These are phyloP conservation scores for Auriculariales sp. DNA, from an alignment of 768 basidiomycete genomes.

Conservation along the genomic window DNA sequence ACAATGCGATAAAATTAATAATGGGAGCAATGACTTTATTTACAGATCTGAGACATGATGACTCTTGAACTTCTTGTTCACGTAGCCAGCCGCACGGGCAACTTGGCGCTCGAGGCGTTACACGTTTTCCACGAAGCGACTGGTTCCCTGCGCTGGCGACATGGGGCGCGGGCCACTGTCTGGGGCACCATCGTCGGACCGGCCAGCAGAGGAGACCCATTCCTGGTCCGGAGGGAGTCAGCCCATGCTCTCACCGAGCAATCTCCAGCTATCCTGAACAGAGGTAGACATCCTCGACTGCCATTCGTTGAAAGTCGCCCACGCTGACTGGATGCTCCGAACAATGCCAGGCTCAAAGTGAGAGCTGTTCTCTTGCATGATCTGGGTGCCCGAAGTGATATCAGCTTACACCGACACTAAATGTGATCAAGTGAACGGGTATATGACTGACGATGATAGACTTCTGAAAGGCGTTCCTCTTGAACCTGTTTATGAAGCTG, in stretches of 20 bases:
- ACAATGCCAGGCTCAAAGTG: conserved; percentile 97
- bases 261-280: conserved; percentile 61
- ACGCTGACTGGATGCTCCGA: conserved; percentile 86
- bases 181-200: conserved; percentile 39
- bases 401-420: no score
- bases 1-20: no score
- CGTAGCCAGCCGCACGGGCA: conserved; percentile 34
- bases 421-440: no score
- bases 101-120: no score
- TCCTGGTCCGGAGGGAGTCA: conserved; percentile 75
- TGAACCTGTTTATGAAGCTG: conserved; percentile 87
- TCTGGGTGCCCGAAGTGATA: no score
- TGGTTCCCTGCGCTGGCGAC: background rate
- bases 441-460: no score
- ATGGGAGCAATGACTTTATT: no score
- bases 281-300: conserved; percentile 61
- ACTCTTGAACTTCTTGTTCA: conserved; percentile 56
- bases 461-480: conserved; percentile 96
- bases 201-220: conserved; percentile 90
- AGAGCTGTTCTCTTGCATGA: conserved; percentile 95
- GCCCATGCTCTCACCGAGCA: conserved; percentile 59
- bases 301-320: conserved; percentile 96
- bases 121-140: background rate
- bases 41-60: background rate
- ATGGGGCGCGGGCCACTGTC: background rate